phyloP scores from a whole-genome alignment of 495 filamentous ascomycete species.

The Penicillium steckii region DNA sequence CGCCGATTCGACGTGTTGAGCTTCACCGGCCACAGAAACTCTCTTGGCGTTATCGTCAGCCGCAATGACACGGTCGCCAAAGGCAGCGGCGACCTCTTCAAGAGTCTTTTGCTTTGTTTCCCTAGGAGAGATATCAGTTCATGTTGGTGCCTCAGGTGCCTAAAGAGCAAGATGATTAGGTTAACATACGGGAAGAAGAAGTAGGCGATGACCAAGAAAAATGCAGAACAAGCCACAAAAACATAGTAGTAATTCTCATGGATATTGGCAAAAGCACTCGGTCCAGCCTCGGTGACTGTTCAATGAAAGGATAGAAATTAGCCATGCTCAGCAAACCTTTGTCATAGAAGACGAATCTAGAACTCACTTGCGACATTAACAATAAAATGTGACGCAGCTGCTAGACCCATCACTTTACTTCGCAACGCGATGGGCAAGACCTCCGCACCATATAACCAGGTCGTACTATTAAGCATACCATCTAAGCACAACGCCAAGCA shows the following conservation, averaged over 20 bases:
- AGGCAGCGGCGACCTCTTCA: conserved; percentile 57
- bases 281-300: conserved; percentile 55
- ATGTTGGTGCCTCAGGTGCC: neutral
- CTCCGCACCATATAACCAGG: conserved; percentile 61
- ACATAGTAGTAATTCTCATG: conserved; percentile 62
- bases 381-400: conserved; percentile 56
- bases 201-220: conserved; percentile 52
- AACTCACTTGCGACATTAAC: conserved; percentile 54
- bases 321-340: neutral
- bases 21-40: conserved; percentile 11
- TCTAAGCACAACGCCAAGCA: conserved; percentile 31
- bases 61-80: conserved; percentile 53
- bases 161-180: too few species aligned
- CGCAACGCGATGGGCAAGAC: conserved; percentile 55
- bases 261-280: conserved; percentile 58
- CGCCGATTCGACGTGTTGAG: conserved; percentile 27
- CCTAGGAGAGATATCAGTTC: conserved; percentile 13
- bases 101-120: conserved; percentile 58
- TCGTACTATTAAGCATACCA: conserved; percentile 58
- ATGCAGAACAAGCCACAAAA: conserved; percentile 50
- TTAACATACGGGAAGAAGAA: conserved; percentile 52
- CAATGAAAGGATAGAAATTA: neutral
- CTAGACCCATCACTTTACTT: conserved; percentile 59
- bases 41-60: conserved; percentile 32
- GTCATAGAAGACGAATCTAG: neutral